Evolutionary conservation across 352 stramenopile species (phyloP), one percentile per base, ranked within the genome.

Genomic region (Blastocystis sp.): DNA sequence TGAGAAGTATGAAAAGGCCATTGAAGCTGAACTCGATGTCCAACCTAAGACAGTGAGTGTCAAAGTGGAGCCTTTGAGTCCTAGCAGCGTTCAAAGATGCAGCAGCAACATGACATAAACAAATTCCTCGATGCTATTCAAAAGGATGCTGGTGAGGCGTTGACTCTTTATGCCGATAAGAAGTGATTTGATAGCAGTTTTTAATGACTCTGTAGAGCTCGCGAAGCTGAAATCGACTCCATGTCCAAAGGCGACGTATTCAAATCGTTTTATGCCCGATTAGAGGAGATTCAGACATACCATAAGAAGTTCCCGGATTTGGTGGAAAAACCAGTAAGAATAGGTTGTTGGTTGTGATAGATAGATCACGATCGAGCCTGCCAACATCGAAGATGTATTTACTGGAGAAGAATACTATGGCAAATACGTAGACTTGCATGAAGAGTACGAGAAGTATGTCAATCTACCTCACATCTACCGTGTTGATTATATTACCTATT

Each of bases 371-470:
- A 46, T 58, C 12, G 52, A 78, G 6, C 19, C 78, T 14, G 83
- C 1, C 1, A 49, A 74, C 67, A 27, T 88, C 24, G 74, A 39
- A 19, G 3, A 88, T 9, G 66, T 93, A 89, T 95, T 95, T 75
- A 94, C 92, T 1, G 93, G 93, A 19, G 92, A 95, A 92, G 93
- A 95, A 88, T 91, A 90, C 32, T 93, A 93, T 51, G 93, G 93
- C 77, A 94, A 94, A 81, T 95, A 95, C 86, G 90, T 95, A n/a
- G 93, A 95, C 87, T 74, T 95, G 43, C 92, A 95, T 81, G 90
- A 92, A 88, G 92, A 94, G 77, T 94, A 94, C 89, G 80, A 89
- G 75, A 89, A 91, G 21, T 95, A 92, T 66, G 71, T 94, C 66
- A 94, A 95, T 85, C 88, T 95, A 93, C 86, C 86, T 93, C 58